Percentiles rank a stretch among this genome's conserved stretches.
Evolutionary conservation across 2,329 filamentous ascomycete species (phyloP).

Genomic region (Ascochyta viciae-villosae): DNA sequence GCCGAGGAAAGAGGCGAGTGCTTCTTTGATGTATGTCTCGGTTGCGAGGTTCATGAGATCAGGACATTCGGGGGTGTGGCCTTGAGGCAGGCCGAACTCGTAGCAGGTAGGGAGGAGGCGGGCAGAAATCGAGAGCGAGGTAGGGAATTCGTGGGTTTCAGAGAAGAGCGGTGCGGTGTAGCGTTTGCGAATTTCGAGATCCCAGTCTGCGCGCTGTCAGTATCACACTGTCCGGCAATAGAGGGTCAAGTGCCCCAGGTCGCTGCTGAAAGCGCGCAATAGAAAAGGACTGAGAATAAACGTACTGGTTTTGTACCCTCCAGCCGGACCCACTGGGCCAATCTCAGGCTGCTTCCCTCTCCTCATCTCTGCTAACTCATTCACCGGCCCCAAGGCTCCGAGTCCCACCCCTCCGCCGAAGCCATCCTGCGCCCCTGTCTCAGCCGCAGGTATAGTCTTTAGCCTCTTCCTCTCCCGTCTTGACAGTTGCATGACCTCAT

Average conservation of each 20-base stretch:
- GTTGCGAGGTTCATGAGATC: conserved; percentile 67
- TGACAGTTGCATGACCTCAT: conserved; percentile 68
- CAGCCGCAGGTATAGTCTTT: conserved; percentile 60
- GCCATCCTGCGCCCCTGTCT: conserved; percentile 11
- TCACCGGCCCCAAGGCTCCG: conserved; percentile 27
- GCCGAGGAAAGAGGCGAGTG: conserved; percentile 62
- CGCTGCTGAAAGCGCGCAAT: not conserved
- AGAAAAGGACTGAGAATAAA: conserved; percentile 16
- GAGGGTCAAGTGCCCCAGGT: not conserved
- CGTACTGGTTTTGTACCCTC: conserved; percentile 80
- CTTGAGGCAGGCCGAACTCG: conserved; percentile 65
- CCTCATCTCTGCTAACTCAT: conserved; percentile 49
- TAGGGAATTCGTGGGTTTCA: conserved; percentile 70
- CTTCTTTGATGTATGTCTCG: conserved; percentile 69
- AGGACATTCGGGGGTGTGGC: conserved; percentile 61
- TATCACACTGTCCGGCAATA: too few species aligned
- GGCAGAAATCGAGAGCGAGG: conserved; percentile 62
- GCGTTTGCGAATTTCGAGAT: conserved; percentile 69
- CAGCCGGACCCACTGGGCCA: conserved; percentile 69
- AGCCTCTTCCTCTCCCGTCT: conserved; percentile 66
- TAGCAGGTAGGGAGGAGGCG: conserved; percentile 72
- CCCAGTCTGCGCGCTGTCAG: conserved; percentile 57
- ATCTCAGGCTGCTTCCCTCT: conserved; percentile 63
- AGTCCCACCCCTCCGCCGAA: conserved; percentile 12
- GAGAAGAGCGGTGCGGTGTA: conserved; percentile 67